Evolutionary conservation across 495 filamentous ascomycete genomes (phyloP).

Genomic region (Terfezia claveryi): DNA sequence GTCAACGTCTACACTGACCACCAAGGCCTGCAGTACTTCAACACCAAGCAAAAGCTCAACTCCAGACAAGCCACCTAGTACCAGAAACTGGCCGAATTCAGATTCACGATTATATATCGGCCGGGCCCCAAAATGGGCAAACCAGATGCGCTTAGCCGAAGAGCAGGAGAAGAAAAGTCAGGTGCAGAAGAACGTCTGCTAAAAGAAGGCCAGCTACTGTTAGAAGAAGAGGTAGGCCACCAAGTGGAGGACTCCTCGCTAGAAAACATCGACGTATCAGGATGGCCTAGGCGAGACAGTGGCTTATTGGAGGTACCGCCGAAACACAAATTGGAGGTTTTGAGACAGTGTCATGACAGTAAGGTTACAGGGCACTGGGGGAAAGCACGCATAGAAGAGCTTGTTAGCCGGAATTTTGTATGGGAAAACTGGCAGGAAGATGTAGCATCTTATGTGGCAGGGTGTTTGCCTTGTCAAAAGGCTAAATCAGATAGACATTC

Average conservation of each 20-base stretch:
- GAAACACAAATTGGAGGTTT: too few species aligned
- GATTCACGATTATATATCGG: background rate
- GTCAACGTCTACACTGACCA: background rate
- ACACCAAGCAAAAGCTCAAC: too few species aligned
- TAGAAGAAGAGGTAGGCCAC: background rate
- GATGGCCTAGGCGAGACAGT: background rate
- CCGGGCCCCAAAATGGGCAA: background rate
- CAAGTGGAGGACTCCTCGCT: background rate
- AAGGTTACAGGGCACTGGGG: background rate
- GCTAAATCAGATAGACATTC: background rate
- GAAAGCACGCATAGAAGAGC: background rate
- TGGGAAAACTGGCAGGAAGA: background rate
- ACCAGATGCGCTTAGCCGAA: background rate
- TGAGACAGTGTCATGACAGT: background rate
- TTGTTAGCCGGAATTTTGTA: background rate
- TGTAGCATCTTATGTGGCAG: background rate
- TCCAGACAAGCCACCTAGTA: too few species aligned
- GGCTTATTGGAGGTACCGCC: background rate
- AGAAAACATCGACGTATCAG: background rate
- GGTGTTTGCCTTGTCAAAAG: background rate
- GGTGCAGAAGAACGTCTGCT: background rate
- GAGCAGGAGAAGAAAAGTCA: background rate
- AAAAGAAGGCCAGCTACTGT: background rate
- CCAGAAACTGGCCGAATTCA: background rate
- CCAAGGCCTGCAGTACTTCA: background rate